These are phyloP conservation scores for Hypoxylon sp. DNA, from an alignment of 2,329 filamentous ascomycete species.

Conservation along the genomic window DNA sequence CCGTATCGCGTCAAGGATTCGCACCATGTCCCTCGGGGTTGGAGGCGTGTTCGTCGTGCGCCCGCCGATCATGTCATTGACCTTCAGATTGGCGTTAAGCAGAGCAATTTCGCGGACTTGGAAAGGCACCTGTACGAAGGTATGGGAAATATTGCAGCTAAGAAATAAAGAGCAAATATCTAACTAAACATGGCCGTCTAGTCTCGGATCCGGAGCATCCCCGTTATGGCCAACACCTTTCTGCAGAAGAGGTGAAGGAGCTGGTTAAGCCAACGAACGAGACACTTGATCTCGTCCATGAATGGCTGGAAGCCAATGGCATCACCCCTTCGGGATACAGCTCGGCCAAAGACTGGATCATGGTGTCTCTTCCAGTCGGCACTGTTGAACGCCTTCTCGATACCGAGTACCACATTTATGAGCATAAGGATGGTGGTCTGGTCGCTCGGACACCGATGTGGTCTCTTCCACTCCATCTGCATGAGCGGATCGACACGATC, in stretches of 20 bases:
- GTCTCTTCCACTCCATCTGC: slow-evolving; percentile 71
- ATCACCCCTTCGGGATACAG: slow-evolving; percentile 63
- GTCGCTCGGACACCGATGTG: slow-evolving; percentile 68
- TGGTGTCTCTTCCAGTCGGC: slow-evolving; percentile 65
- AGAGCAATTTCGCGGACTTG: slow-evolving; percentile 68
- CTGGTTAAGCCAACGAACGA: slow-evolving; percentile 68
- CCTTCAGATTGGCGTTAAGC: slow-evolving; percentile 71
- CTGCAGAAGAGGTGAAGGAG: slow-evolving; percentile 65
- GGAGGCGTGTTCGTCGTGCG: slow-evolving; percentile 64
- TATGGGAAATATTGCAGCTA: slow-evolving; percentile 24
- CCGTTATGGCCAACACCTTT: slow-evolving; percentile 70
- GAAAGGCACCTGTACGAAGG: slow-evolving; percentile 65
- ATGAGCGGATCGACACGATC: slow-evolving; percentile 71
- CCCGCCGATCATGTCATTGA: slow-evolving; percentile 65
- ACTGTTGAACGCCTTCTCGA: slow-evolving; percentile 67
- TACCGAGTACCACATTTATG: slow-evolving; percentile 66
- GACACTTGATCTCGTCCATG: slow-evolving; percentile 65
- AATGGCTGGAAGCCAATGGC: slow-evolving; percentile 69
- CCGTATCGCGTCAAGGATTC: slow-evolving; percentile 66
- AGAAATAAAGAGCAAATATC: slow-evolving; percentile 3
- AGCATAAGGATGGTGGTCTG: slow-evolving; percentile 67
- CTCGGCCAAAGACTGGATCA: slow-evolving; percentile 71
- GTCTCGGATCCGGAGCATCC: slow-evolving; percentile 67
- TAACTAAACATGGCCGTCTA: slow-evolving; percentile 45
- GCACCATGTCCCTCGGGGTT: slow-evolving; percentile 66